phyloP scores from a whole-genome alignment of 345 rosid genomes.

The Linum tenue region DNA sequence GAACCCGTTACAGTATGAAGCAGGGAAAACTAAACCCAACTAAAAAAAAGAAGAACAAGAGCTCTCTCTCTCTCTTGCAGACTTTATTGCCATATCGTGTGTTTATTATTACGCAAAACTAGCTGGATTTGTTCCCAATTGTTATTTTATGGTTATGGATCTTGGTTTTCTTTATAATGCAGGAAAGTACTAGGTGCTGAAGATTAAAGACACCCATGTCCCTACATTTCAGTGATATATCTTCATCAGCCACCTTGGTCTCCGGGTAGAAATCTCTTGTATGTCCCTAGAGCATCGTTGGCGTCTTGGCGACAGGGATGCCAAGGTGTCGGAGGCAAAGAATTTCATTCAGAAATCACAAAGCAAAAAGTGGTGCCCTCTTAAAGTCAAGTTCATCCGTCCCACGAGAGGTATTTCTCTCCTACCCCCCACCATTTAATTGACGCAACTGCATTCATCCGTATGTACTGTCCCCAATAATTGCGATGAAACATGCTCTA shows the following conservation, averaged over 20 bases:
- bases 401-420: background rate
- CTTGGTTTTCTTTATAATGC: conserved; percentile 42
- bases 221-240: conserved; percentile 6
- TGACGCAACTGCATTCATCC: background rate
- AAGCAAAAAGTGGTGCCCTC: background rate
- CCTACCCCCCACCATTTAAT: background rate
- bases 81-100: conserved; percentile 13
- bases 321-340: background rate
- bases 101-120: conserved; percentile 5
- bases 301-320: background rate
- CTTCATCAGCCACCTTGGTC: background rate
- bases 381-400: background rate
- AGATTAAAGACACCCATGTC: conserved; percentile 18
- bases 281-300: background rate
- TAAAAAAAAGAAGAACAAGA: conserved; percentile 6
- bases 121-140: conserved; percentile 5
- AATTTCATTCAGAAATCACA: background rate
- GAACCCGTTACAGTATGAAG: conserved; percentile 5
- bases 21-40: conserved; percentile 9
- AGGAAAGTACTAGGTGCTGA: conserved; percentile 40
- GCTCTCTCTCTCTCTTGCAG: background rate
- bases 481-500: background rate
- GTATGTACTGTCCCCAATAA: background rate
- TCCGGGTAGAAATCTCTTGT: background rate
- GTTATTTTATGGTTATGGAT: conserved; percentile 15